A percentile compares a stretch with the other conserved stretches of the same genome.
These are phyloP conservation scores for Colletotrichum abscissum DNA, from an alignment of 2,329 filamentous ascomycete genomes.

Conservation along the genomic window DNA sequence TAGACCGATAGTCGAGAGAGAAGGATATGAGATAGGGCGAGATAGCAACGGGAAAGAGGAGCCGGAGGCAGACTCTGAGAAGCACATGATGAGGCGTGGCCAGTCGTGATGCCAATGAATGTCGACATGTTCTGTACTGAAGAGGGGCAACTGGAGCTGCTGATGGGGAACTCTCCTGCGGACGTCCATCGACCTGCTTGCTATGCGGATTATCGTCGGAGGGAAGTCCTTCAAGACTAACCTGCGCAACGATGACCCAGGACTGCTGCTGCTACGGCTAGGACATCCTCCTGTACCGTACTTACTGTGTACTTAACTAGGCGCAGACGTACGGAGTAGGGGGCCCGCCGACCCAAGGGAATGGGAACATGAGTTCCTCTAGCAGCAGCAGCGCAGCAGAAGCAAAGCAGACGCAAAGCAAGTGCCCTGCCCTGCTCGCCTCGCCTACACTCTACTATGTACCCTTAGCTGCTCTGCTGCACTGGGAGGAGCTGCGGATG, in stretches of 20 bases:
- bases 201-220: not conserved
- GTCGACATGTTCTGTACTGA: not conserved
- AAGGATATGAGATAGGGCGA: not conserved
- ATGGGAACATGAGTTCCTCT: conserved; percentile 15
- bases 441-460: not conserved
- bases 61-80: not conserved
- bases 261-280: not conserved
- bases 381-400: not conserved
- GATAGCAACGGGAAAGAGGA: not conserved
- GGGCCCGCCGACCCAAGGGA: conserved; percentile 5
- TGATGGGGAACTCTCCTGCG: not conserved
- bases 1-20: no score
- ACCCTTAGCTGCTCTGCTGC: not conserved
- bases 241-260: not conserved
- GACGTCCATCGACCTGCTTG: not conserved
- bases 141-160: not conserved
- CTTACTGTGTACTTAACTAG: not conserved
- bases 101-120: not conserved
- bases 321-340: not conserved
- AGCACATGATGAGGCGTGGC: not conserved
- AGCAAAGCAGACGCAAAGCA: not conserved
- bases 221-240: not conserved
- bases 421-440: not conserved
- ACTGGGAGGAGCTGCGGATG: not conserved
- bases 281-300: not conserved